phyloP scores from a whole-genome alignment of 441 rosid genomes.

The Jatropha multifida region DNA sequence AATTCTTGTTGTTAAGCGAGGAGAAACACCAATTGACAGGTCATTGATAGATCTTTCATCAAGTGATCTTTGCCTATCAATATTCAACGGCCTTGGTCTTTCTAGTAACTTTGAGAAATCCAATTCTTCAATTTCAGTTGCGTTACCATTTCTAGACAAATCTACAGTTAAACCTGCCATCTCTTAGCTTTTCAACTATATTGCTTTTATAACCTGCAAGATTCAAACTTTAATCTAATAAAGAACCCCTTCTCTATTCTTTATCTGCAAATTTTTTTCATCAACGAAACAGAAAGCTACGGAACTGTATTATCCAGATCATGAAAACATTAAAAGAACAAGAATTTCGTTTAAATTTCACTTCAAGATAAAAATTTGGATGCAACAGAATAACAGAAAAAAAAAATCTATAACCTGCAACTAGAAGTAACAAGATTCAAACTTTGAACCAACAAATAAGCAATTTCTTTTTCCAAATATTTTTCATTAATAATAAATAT shows the following conservation, averaged over 20 bases:
- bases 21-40: conserved; percentile 36
- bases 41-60: conserved; percentile 62
- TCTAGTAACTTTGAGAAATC: conserved; percentile 66
- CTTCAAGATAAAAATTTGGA: background rate
- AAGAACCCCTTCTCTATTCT: background rate
- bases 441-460: too few species aligned
- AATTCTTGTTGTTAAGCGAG: conserved; percentile 35
- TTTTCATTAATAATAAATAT: too few species aligned
- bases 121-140: conserved; percentile 45
- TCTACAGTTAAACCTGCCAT: conserved; percentile 43
- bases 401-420: too few species aligned
- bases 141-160: conserved; percentile 36
- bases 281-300: conserved; percentile 1
- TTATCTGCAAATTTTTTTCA: background rate
- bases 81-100: conserved; percentile 59
- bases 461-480: too few species aligned
- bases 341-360: background rate
- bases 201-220: conserved; percentile 34
- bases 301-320: background rate
- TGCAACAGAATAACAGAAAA: background rate
- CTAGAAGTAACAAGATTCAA: too few species aligned
- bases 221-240: conserved; percentile 7
- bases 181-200: background rate
- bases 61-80: conserved; percentile 69
- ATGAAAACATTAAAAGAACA: too few species aligned